phyloP scores from a whole-genome alignment of 257 asterid genomes.

The Solanum arcanum region DNA sequence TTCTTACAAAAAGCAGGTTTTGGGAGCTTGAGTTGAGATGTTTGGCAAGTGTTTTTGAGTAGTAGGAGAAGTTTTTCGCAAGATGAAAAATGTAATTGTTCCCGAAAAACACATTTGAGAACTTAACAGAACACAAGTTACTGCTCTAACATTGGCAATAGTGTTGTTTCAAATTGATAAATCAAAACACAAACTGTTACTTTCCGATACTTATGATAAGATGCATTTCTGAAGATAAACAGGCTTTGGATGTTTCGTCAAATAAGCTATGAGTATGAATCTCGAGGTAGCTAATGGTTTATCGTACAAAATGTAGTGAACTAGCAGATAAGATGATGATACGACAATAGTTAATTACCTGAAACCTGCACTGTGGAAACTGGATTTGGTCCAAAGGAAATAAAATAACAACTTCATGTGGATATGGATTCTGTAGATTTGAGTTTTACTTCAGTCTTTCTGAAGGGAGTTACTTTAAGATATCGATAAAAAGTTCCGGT shows the following conservation, averaged over 20 bases:
- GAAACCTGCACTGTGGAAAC: constrained; percentile 17
- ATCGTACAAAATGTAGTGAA: background rate
- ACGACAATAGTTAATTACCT: constrained; percentile 24
- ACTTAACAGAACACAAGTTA: background rate
- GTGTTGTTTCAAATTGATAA: background rate
- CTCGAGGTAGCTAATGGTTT: constrained; percentile 4
- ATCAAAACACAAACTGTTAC: background rate
- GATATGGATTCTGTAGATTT: background rate
- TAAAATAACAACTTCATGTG: background rate
- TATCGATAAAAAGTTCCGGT: constrained; percentile 50
- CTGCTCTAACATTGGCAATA: background rate
- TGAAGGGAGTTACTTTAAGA: constrained; percentile 43
- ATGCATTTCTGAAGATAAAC: background rate
- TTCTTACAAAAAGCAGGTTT: background rate
- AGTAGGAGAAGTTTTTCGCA: background rate
- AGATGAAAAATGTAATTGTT: background rate
- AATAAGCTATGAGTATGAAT: background rate
- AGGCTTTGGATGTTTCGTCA: background rate
- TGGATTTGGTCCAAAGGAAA: background rate
- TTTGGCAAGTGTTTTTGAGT: background rate
- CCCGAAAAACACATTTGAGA: background rate
- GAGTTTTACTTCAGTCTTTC: constrained; percentile 37
- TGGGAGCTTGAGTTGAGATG: background rate
- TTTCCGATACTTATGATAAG: background rate
- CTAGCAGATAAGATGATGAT: background rate